Percentiles rank a stretch among this genome's conserved stretches.
Conservation (phyloP, 352 stramenopile genomes). For the Pythium sukuiense region DNA sequence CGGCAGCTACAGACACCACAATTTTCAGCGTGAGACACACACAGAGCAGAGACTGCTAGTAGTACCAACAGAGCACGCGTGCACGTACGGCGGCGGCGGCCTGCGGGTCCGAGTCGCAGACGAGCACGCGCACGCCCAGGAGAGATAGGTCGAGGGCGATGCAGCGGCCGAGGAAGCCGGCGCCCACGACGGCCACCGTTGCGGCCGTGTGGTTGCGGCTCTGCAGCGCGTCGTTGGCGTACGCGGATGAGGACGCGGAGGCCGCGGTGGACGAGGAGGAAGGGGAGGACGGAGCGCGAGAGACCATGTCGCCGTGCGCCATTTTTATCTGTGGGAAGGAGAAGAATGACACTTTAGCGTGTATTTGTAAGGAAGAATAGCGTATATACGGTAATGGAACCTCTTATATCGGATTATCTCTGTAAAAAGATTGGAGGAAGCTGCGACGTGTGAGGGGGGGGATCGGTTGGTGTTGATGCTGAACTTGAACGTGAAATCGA, state of each 20-base stretch:
- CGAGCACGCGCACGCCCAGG: constrained; percentile 50
- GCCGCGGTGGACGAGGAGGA: neutral
- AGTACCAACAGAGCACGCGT: neutral
- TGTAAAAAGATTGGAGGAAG: no score
- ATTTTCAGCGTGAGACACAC: neutral
- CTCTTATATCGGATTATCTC: neutral
- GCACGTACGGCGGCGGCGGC: constrained; percentile 32
- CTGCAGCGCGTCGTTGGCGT: constrained; percentile 23
- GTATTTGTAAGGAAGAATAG: neutral
- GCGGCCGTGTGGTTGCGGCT: constrained; percentile 9
- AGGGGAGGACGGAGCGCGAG: neutral
- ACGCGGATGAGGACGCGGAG: constrained; percentile 17
- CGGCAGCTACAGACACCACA: constrained; percentile 34
- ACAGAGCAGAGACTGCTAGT: neutral
- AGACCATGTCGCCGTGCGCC: constrained; percentile 9
- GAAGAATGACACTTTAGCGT: neutral
- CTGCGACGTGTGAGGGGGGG: neutral
- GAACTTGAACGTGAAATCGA: constrained; percentile 16
- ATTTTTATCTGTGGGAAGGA: neutral
- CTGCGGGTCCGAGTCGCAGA: constrained; percentile 61
- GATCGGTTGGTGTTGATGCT: no score
- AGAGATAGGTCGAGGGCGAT: constrained; percentile 72
- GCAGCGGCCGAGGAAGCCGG: constrained; percentile 65
- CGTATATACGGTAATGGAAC: neutral
- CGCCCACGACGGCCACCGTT: constrained; percentile 57